Evolutionary conservation across 495 filamentous ascomycete genomes (phyloP).

Genomic region (Pyrenula massariospora): DNA sequence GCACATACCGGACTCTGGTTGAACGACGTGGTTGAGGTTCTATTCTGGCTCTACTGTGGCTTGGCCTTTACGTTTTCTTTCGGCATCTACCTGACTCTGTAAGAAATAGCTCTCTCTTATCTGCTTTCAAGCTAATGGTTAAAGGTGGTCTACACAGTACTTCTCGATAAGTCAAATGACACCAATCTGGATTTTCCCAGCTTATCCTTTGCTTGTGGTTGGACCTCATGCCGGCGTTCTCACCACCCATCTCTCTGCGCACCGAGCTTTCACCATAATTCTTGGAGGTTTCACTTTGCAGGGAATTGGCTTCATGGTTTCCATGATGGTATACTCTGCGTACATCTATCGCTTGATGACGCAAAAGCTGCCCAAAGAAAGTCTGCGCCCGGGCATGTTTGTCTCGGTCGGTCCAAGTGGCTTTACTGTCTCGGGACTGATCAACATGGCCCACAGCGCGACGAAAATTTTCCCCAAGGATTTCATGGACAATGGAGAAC

Average conservation of each 20-base stretch:
- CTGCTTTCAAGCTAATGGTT: conserved; percentile 7
- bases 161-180: conserved; percentile 85
- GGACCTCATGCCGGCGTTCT: conserved; percentile 65
- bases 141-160: conserved; percentile 55
- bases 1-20: conserved; percentile 58
- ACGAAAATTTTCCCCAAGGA: conserved; percentile 31
- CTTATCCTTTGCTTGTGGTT: conserved; percentile 71
- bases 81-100: conserved; percentile 64
- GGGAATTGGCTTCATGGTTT: conserved; percentile 76
- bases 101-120: conserved; percentile 1
- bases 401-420: conserved; percentile 69
- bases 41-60: conserved; percentile 66
- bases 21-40: conserved; percentile 41
- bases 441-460: conserved; percentile 41
- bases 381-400: conserved; percentile 71
- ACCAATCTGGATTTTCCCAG: conserved; percentile 85
- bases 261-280: conserved; percentile 47
- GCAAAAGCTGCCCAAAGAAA: conserved; percentile 72
- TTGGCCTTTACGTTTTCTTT: conserved; percentile 52
- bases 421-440: conserved; percentile 65
- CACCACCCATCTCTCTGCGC: conserved; percentile 30
- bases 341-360: conserved; percentile 88
- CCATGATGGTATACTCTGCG: conserved; percentile 74
- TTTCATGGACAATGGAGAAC: conserved; percentile 46
- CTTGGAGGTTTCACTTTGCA: conserved; percentile 63